Evolutionary conservation across 257 asterid genomes (phyloP), one percentile per base, ranked within the genome.

Genomic region (Nicotiana paniculata): DNA sequence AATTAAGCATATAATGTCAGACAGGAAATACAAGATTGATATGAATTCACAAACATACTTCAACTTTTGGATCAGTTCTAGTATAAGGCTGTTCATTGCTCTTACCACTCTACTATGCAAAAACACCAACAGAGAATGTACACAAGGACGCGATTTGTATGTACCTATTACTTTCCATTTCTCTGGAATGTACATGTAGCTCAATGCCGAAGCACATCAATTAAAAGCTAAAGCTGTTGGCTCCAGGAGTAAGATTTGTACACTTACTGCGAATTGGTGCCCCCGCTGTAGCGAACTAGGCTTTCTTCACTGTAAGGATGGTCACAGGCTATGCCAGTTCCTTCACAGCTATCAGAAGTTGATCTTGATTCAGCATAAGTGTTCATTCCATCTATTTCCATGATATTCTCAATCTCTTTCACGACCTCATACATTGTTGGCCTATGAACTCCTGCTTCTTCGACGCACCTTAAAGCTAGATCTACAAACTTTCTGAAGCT

Each of bases 341-440:
- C 59, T 85, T 87, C 6, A 16, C 59, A 53, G 90, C 89, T 86
- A 84, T 58, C 85, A 90, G 92, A 62, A 90, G 79, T 74, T 74
- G 79, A 74, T 24, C 62, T 6, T 1, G 79, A 74, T 48, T 74
- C 79, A 74, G 43, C 62, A 7, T 6, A 6, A 15, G 32, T 32
- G 75, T 80, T 80, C 77, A 64, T 24, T 39, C 74, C 62, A 68
- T 76, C 74, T 11, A 81, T 65, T 57, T 81, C 69, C 68, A 81
- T 81, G 84, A 81, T 70, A 39, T 37, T 81, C 80, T 81, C 80
- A 26, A 81, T 81, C 80, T 57, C 80, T 61, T 59, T 81, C 46
- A 81, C 80, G 30, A 81, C 84, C 59, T 57, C 82, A 16, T n/a
- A 9, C 81, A 82, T 82, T 28, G 84, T 48, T 13, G 84, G 84